These are phyloP conservation scores for Aureobasidium sp. DNA, from an alignment of 2,329 filamentous ascomycete genomes.

Conservation along the genomic window DNA sequence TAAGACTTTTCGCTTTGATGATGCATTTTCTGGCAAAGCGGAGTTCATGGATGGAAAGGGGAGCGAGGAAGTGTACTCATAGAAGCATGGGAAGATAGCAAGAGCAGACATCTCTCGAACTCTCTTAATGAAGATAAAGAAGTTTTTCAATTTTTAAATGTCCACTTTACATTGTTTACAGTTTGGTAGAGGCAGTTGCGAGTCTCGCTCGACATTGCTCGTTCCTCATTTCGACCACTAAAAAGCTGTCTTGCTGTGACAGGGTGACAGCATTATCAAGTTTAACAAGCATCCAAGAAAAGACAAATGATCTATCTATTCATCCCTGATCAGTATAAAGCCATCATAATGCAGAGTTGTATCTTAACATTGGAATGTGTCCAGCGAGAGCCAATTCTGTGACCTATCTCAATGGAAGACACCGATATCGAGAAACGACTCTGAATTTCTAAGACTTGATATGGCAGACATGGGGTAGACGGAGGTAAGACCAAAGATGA, in stretches of 20 bases:
- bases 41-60: neutral
- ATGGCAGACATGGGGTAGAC: too few relatives aligned
- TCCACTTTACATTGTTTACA: too few relatives aligned
- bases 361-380: neutral
- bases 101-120: neutral
- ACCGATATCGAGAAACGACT: too few relatives aligned
- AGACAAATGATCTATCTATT: too few relatives aligned
- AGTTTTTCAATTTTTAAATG: neutral
- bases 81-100: neutral
- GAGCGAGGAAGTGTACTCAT: neutral
- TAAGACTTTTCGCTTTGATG: constrained; percentile 36
- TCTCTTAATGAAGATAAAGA: neutral
- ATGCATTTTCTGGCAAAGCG: neutral
- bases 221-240: too few relatives aligned
- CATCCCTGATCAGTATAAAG: neutral
- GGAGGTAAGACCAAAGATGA: too few relatives aligned
- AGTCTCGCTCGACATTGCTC: neutral
- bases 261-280: too few relatives aligned
- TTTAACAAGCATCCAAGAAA: too few relatives aligned
- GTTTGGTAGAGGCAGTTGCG: neutral
- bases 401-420: too few relatives aligned
- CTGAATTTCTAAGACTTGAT: too few relatives aligned
- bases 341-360: neutral
- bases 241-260: too few relatives aligned
- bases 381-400: neutral